Evolutionary conservation across 2,329 filamentous ascomycete species (phyloP).

Genomic region (Beauveria pseudobassiana): DNA sequence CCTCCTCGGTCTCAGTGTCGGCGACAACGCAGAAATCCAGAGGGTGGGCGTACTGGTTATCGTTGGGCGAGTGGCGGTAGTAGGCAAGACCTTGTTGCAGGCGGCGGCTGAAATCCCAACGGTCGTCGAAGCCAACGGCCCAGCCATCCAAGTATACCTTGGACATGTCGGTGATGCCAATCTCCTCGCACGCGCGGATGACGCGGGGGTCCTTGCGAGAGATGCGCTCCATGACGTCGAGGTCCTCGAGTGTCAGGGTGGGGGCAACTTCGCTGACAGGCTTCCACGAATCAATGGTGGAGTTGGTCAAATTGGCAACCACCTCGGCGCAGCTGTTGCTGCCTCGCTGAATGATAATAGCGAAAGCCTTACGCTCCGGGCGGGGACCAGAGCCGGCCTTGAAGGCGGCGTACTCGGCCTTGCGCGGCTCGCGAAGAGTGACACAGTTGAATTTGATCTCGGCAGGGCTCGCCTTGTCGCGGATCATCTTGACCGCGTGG

Average conservation of each 20-base stretch:
- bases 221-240: slow-evolving; percentile 65
- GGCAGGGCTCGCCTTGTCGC: slow-evolving; percentile 27
- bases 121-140: slow-evolving; percentile 77
- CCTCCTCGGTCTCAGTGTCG: slow-evolving; percentile 40
- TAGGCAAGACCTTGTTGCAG: slow-evolving; percentile 79
- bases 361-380: slow-evolving; percentile 41
- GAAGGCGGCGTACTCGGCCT: slow-evolving; percentile 55
- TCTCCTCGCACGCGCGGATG: slow-evolving; percentile 66
- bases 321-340: slow-evolving; percentile 38
- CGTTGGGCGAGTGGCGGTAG: slow-evolving; percentile 64
- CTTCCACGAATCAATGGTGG: slow-evolving; percentile 36
- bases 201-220: slow-evolving; percentile 63
- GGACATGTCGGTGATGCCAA: slow-evolving; percentile 74
- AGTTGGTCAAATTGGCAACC: slow-evolving; percentile 39
- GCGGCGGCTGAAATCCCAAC: slow-evolving; percentile 63
- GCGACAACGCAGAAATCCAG: slow-evolving; percentile 39
- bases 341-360: slow-evolving; percentile 38
- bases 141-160: slow-evolving; percentile 80
- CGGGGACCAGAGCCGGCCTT: slow-evolving; percentile 41
- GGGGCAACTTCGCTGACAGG: slow-evolving; percentile 39
- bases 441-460: slow-evolving; percentile 51
- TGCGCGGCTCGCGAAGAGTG: slow-evolving; percentile 57
- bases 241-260: slow-evolving; percentile 68
- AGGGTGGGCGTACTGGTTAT: slow-evolving; percentile 55
- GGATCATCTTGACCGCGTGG: slow-evolving; percentile 40